A percentile compares a stretch with the other conserved stretches of the same genome.
phyloP scores from a whole-genome alignment of 345 rosid genomes.

The Lepidium aucheri region DNA sequence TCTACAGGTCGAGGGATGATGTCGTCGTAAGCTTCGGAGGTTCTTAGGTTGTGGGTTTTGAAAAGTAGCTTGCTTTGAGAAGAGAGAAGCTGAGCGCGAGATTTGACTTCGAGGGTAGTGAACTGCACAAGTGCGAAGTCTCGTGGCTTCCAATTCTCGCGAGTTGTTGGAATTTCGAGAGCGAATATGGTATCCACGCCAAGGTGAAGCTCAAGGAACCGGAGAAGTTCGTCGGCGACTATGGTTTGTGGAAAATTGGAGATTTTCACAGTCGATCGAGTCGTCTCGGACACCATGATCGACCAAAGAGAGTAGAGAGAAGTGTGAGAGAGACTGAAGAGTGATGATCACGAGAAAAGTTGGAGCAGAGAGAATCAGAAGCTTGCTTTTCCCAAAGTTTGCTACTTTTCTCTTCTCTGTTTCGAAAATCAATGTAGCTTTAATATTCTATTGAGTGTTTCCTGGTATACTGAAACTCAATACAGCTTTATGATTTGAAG shows the following conservation, averaged over 20 bases:
- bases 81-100: conserved; percentile 39
- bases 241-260: conserved; percentile 56
- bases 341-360: not conserved
- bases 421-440: not conserved
- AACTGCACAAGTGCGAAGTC: conserved; percentile 76
- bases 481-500: not conserved
- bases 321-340: not conserved
- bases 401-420: not conserved
- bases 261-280: conserved; percentile 47
- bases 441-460: not conserved
- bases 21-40: conserved; percentile 57
- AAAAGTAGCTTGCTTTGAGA: conserved; percentile 39
- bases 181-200: conserved; percentile 65
- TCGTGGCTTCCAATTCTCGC: conserved; percentile 73
- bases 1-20: conserved; percentile 57
- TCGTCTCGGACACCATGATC: conserved; percentile 15
- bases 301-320: not conserved
- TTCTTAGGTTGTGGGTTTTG: conserved; percentile 40
- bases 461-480: not conserved
- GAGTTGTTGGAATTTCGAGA: conserved; percentile 55
- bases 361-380: not conserved
- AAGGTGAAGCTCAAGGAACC: conserved; percentile 54
- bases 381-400: not conserved
- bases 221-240: conserved; percentile 58
- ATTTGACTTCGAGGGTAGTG: conserved; percentile 44